phyloP scores from a whole-genome alignment of 2,329 filamentous ascomycete species.

The Penicillium rolfsii region DNA sequence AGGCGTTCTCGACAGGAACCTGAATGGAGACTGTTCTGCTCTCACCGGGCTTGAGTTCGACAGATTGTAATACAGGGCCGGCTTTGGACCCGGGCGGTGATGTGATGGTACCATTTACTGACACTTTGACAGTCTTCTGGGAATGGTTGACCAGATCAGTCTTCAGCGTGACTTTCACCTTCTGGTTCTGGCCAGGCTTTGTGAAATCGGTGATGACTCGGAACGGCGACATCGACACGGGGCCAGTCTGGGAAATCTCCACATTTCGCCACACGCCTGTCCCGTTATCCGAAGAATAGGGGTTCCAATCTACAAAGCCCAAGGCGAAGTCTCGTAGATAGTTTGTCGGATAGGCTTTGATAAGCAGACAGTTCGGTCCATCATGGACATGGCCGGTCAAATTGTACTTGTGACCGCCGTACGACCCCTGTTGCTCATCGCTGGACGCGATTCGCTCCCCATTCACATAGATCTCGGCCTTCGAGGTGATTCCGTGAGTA shows the following conservation, averaged over 20 bases:
- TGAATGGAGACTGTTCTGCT: conserved; percentile 46
- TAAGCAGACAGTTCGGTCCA: conserved; percentile 55
- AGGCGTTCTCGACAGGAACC: conserved; percentile 47
- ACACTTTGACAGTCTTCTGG: conserved; percentile 21
- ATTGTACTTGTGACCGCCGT: conserved; percentile 60
- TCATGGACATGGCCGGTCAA: conserved; percentile 50
- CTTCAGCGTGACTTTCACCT: conserved; percentile 45
- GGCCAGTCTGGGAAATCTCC: conserved; percentile 58
- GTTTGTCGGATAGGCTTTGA: conserved; percentile 61
- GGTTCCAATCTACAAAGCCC: conserved; percentile 67
- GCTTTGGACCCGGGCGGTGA: conserved; percentile 16
- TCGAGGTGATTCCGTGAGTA: conserved; percentile 64
- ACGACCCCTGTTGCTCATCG: conserved; percentile 58
- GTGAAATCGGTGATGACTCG: conserved; percentile 52
- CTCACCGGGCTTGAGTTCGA: conserved; percentile 46
- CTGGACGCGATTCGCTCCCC: conserved; percentile 56
- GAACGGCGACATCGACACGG: conserved; percentile 51
- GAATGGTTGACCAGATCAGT: conserved; percentile 44
- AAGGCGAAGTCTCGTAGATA: conserved; percentile 63
- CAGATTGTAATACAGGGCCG: conserved; percentile 33
- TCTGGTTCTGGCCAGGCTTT: conserved; percentile 39
- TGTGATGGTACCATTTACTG: conserved; percentile 29
- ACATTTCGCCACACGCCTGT: conserved; percentile 66
- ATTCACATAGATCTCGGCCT: conserved; percentile 64
- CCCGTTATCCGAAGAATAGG: conserved; percentile 64